Base-by-base conservation (phyloP, 2,329 filamentous ascomycete species). In the Fonsecaea erecta region DNA sequence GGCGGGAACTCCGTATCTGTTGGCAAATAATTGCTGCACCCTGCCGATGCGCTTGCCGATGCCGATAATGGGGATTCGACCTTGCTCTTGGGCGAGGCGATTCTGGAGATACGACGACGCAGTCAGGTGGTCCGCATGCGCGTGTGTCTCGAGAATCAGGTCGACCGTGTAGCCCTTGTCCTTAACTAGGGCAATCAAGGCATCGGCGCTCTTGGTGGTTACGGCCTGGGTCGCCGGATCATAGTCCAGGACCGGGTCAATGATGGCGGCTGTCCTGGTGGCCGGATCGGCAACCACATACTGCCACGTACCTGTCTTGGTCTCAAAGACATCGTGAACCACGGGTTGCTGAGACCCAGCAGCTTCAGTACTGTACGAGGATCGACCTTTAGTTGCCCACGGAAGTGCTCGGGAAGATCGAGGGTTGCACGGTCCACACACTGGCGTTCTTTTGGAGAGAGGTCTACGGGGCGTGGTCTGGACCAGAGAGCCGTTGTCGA, bases 191-290 rank as follows among this genome's bases (percentile, higher is more conserved):
- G 76, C 68, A 0, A 89, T 75, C 0, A 90, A 68, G 0, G 65
- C 52, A 64, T 89, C 85, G 1, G 87, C 87, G 0, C 82, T 77
- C 0, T 70, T 53, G 0, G 86, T 88, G 5, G 74, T 78, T 64
- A 89, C 79, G 1, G 60, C 71, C 43, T 77, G 75, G 1, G 74
- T 79, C 11, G 73, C 68, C 1, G 79, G 78, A 52, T 87, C 81
- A 65, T 82, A 88, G 72, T 89, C 82, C 2, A 89, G 72, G 0
- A 90, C 87, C 0, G 87, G 78, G 69, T 90, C 87, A 69, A 90
- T 88, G 58, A 89, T 84, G 62, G 80, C 82, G 1, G 85, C 83
- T 0, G 71, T 71, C 1, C 70, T 72, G 0, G 84, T 85, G 0
- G 71, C 63, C 0, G 84, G 81, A 65, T 88, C 86, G 0, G 80